Evolutionary conservation across 371 early-diverging fungal species (phyloP).

Genomic region (Syncephalastrum sp.): DNA sequence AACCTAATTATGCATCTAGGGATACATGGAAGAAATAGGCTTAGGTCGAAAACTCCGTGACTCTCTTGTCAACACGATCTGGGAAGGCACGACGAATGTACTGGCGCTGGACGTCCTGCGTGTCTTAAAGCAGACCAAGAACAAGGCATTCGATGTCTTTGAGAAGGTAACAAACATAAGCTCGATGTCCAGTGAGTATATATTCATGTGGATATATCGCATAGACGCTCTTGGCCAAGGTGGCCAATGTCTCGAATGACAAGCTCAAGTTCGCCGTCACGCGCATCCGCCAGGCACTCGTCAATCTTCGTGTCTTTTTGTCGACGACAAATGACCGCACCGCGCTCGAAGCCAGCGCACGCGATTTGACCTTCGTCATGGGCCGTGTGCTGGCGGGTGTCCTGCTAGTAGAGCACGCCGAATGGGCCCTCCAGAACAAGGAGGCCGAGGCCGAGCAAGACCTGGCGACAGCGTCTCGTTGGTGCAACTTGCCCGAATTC

Average conservation of each 20-base stretch:
- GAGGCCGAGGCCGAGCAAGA: conserved; percentile 24
- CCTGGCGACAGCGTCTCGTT: conserved; percentile 20
- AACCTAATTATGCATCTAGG: conserved; percentile 12
- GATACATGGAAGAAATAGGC: conserved; percentile 73
- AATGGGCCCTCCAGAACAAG: conserved; percentile 36
- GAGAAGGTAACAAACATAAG: conserved; percentile 22
- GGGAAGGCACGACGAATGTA: conserved; percentile 74
- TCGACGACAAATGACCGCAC: conserved; percentile 9
- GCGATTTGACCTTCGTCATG: conserved; percentile 54
- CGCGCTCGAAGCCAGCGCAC: conserved; percentile 36
- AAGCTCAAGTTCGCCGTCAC: background rate
- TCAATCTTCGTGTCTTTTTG: conserved; percentile 10
- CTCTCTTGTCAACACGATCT: conserved; percentile 66
- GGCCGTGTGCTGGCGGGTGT: conserved; percentile 49
- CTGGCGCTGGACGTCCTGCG: conserved; percentile 65
- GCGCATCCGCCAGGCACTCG: conserved; percentile 7
- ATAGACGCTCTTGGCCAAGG: conserved; percentile 13
- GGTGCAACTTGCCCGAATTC: conserved; percentile 21
- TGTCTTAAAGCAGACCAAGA: conserved; percentile 52
- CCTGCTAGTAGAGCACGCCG: conserved; percentile 51
- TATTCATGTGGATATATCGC: background rate
- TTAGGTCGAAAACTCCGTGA: conserved; percentile 62
- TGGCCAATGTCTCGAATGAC: background rate
- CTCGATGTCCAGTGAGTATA: background rate
- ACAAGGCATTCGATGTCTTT: conserved; percentile 35